Evolutionary conservation across 495 filamentous ascomycete genomes (phyloP), one percentile per base, ranked within the genome.

Genomic region (Penicillium crystallinum): DNA sequence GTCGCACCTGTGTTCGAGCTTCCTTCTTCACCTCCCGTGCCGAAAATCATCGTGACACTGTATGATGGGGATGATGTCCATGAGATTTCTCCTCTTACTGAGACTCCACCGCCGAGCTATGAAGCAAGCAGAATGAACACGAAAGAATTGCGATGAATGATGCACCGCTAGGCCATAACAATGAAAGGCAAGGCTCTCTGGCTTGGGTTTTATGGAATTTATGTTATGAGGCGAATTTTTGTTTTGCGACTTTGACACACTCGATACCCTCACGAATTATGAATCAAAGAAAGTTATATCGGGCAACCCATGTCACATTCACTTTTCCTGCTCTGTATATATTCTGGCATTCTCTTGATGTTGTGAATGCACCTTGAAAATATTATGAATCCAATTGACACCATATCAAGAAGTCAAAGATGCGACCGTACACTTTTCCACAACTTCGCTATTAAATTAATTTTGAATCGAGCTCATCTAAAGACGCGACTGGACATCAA

Each of bases 41-140:
- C 48, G n/a, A 50, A 12, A 21, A 50, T 50, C 12, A 15, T 50
- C 6, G 37, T 50, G 29, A 50, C 48, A 8, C 48, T 42, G 7
- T 30, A 42, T 42, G 48, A 50, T 23, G 47, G 19, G 6, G 36
- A 50, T 21, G 18, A 15, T n/a, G 45, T 10, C 1, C 19, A 36
- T 36, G 4, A 8, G 1, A 18, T 21, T 6, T 39, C 36, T 11
- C 19, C 46, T 21, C 17, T 22, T 40, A 8, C 0, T 8, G 17
- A 18, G 15, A 46, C 15, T 35, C 27, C 46, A 23, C 46, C 46
- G 3, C 35, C 27, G 38, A 49, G 46, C 35, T 40, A 49, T 12
- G 46, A 40, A 23, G 21, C 6, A 15, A 31, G n/a, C 12, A 12
- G 18, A 6, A 22, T 46, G 18, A 30, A 14, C n/a, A 29, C 23